phyloP scores from a whole-genome alignment of 2,329 filamentous ascomycete genomes.

The Zymoseptoria crescenta region DNA sequence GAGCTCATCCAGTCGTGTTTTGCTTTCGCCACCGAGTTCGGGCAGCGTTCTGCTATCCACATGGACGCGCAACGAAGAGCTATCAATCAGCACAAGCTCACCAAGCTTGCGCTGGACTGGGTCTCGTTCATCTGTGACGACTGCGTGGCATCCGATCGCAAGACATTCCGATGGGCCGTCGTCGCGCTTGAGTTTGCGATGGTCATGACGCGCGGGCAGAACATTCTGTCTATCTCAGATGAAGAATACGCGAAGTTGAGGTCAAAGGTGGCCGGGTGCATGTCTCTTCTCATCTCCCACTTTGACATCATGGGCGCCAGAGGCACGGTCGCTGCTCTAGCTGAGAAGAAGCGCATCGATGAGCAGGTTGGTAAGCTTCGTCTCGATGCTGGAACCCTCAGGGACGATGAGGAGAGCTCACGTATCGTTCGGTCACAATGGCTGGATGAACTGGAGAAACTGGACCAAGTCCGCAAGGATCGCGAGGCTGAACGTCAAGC shows the following conservation, averaged over 20 bases:
- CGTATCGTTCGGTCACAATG: constrained; percentile 68
- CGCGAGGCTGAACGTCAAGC: constrained; percentile 79
- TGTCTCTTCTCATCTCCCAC: constrained; percentile 94
- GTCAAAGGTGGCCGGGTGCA: constrained; percentile 88
- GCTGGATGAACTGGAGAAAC: constrained; percentile 60
- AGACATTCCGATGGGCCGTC: constrained; percentile 96
- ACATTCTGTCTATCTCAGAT: constrained; percentile 84
- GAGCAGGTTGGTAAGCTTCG: constrained; percentile 66
- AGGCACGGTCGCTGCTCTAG: constrained; percentile 85
- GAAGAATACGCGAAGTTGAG: constrained; percentile 77
- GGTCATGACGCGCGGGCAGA: constrained; percentile 89
- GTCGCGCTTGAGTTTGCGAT: constrained; percentile 92
- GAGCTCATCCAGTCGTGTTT: constrained; percentile 97
- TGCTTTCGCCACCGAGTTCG: constrained; percentile 97
- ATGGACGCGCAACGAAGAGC: constrained; percentile 93
- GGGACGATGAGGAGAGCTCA: constrained; percentile 79
- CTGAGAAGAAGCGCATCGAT: constrained; percentile 82
- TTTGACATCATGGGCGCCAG: constrained; percentile 98
- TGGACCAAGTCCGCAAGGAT: constrained; percentile 71
- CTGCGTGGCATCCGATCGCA: constrained; percentile 85
- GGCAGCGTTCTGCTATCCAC: constrained; percentile 85
- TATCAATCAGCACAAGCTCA: constrained; percentile 95
- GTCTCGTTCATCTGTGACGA: constrained; percentile 97
- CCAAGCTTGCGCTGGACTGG: constrained; percentile 90
- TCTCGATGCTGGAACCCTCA: constrained; percentile 65